Evolutionary conservation across 495 filamentous ascomycete genomes (phyloP), one percentile per base, ranked within the genome.

Genomic region (Tuber borchii): DNA sequence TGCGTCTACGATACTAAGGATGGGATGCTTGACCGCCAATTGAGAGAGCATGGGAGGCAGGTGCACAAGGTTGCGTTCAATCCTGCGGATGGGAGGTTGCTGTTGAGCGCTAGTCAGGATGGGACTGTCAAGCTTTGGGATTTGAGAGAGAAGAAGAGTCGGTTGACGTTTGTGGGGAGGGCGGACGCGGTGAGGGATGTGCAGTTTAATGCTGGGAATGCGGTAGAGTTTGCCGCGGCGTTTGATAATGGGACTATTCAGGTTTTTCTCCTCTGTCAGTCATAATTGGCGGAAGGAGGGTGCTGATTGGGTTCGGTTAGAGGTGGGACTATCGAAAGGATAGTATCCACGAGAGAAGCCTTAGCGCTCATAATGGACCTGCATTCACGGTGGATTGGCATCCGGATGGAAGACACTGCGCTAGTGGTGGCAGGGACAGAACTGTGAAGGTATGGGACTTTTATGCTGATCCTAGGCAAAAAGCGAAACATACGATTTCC

Each of bases 391-490:
- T 99, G 70, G 93, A 97, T 78, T 99, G 96, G 95, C 95, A 99
- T 82, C 93, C 93, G 1, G 95, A 97, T 83, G 95, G 95, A 43
- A 92, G 92, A 75, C 92, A 98, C 83, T 86, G 97, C 22, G 90
- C 92, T 51, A 97, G 93, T 81, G 93, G 91, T 39, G 87, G 88
- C 39, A 70, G 81, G 34, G 95, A 99, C 83, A 89, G 90, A 76
- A 91, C 90, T 71, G 92, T 97, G 79, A 90, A 94, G 82, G 90
- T 98, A 45, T 99, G 96, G 96, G 93, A 98, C 83, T 88, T 97
- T 81, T 91, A 91, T 16, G 87, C 88, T n/a, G 90, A 93, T 77
- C 90, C 92, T 81, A 88, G 92, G 70, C 93, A 93, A 84, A 97
- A 95, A 82, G 88, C 94, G 19, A 88, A 89, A 74, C 89, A 87